phyloP scores from a whole-genome alignment of 805 yeast genomes.

The Lipomyces sp. region DNA sequence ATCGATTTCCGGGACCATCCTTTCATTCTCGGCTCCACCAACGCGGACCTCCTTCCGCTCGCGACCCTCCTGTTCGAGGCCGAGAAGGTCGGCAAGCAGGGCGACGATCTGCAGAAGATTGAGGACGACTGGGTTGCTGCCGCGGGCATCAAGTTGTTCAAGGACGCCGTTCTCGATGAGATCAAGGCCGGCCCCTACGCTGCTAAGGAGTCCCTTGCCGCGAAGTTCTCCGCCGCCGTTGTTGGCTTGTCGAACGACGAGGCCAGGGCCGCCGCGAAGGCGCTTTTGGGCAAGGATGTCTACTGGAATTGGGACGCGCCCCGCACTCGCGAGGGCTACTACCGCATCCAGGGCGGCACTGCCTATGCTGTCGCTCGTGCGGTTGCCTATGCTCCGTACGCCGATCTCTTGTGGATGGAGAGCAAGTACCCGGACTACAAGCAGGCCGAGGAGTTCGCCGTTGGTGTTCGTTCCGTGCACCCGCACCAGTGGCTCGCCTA shows the following conservation, averaged over 20 bases:
- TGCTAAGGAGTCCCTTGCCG: slow-evolving; percentile 61
- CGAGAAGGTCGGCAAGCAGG: slow-evolving; percentile 68
- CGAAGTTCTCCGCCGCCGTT: slow-evolving; percentile 51
- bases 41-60: slow-evolving; percentile 71
- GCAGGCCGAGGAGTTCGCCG: slow-evolving; percentile 93
- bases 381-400: slow-evolving; percentile 89
- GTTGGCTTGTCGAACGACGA: slow-evolving; percentile 74
- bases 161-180: slow-evolving; percentile 85
- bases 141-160: slow-evolving; percentile 84
- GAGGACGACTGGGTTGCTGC: slow-evolving; percentile 78
- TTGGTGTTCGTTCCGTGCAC: slow-evolving; percentile 73
- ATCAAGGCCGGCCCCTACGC: slow-evolving; percentile 58
- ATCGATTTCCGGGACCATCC: slow-evolving; percentile 94
- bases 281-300: slow-evolving; percentile 74
- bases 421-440: slow-evolving; percentile 88
- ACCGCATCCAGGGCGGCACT: slow-evolving; percentile 93
- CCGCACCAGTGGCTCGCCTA: slow-evolving; percentile 96
- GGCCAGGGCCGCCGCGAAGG: slow-evolving; percentile 71
- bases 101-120: slow-evolving; percentile 63
- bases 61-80: slow-evolving; percentile 78
- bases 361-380: slow-evolving; percentile 97
- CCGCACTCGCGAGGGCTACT: slow-evolving; percentile 94
- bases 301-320: slow-evolving; percentile 94
- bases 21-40: slow-evolving; percentile 86
- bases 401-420: slow-evolving; percentile 98